Evolutionary conservation across 768 basidiomycete genomes (phyloP), one percentile per base, ranked within the genome.

Genomic region (Chalciporus chontae): DNA sequence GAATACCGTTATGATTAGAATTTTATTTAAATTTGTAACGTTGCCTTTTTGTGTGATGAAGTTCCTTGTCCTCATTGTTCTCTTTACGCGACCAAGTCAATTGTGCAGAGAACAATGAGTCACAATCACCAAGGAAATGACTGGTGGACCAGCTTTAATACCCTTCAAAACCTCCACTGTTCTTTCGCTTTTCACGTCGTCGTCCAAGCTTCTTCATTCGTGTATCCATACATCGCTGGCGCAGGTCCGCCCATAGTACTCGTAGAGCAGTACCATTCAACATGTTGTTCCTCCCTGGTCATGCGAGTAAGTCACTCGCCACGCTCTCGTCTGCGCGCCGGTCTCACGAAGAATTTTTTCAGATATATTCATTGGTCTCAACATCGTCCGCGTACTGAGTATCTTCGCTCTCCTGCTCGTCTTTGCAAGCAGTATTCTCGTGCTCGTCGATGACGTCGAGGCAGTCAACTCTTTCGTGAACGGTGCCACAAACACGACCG

Each of bases 361-460:
- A 77, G 76, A 71, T 53, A 38, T 79, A 48, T 92, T 92, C 69
- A 76, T 87, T 62, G 82, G 80, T 56, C 81, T 94, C 66, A 94
- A 95, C 64, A 76, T 71, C 62, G 72, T 88, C 61, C 86, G 94
- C 50, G 65, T 73, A 39, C 63, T 96, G 54, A 91, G 88, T 66
- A 77, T 95, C 64, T 68, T 94, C 56, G 78, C 83, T 15, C 78
- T 95, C 49, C 69, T 91, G 23, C 81, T 94, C 43, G 88, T 93
- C 8, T 87, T 95, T 57, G 72, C 87, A 11, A 87, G 80, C 66
- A 88, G 78, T 48, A 81, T 89, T 59, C 62, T 87, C 55, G 81
- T 83, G 50, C 74, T 90, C 70, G 87, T 84, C 53, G 81, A 78
- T 49, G 89, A 91, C 60, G 71, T 91, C 66, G 74, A 85, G 57